Evolutionary conservation across 2,329 filamentous ascomycete species (phyloP).

Genomic region (Biscogniauxia sp.): DNA sequence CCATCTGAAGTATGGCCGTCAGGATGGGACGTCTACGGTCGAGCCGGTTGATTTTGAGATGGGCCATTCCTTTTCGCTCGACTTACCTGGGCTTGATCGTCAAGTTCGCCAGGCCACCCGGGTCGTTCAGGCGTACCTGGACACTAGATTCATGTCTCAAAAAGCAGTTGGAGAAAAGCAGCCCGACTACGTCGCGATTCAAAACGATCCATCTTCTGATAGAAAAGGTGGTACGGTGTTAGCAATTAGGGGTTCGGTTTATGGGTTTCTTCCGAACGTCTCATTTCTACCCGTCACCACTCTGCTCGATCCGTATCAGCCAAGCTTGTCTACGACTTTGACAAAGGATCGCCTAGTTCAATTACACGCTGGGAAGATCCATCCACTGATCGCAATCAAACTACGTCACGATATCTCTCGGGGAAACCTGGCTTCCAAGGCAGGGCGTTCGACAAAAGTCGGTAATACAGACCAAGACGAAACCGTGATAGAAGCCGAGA

Average conservation of each 20-base stretch:
- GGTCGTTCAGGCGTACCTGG: not conserved
- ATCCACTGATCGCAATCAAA: slow-evolving; percentile 37
- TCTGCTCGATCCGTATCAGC: slow-evolving; percentile 40
- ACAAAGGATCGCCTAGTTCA: slow-evolving; percentile 36
- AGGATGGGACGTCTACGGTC: not conserved
- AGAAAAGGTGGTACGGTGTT: slow-evolving; percentile 32
- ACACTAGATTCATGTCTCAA: not conserved
- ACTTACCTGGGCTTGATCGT: slow-evolving; percentile 4
- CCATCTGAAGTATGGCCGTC: not conserved
- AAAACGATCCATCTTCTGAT: not conserved
- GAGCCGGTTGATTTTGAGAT: slow-evolving; percentile 15
- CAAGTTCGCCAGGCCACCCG: not conserved
- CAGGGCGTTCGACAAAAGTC: not conserved
- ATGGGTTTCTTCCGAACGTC: slow-evolving; percentile 37
- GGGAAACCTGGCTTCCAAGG: not conserved
- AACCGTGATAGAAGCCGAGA: slow-evolving; percentile 35
- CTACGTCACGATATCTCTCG: slow-evolving; percentile 40
- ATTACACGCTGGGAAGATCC: slow-evolving; percentile 37
- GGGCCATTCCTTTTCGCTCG: slow-evolving; percentile 6
- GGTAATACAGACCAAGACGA: slow-evolving; percentile 17
- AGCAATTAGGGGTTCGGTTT: slow-evolving; percentile 39
- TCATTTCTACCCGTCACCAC: slow-evolving; percentile 33
- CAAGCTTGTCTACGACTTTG: slow-evolving; percentile 36
- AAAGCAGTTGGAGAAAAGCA: not conserved
- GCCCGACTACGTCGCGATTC: not conserved